Evolutionary conservation across 345 rosid species (phyloP), one percentile per base, ranked within the genome.

Genomic region (Salix koriyanagi): DNA sequence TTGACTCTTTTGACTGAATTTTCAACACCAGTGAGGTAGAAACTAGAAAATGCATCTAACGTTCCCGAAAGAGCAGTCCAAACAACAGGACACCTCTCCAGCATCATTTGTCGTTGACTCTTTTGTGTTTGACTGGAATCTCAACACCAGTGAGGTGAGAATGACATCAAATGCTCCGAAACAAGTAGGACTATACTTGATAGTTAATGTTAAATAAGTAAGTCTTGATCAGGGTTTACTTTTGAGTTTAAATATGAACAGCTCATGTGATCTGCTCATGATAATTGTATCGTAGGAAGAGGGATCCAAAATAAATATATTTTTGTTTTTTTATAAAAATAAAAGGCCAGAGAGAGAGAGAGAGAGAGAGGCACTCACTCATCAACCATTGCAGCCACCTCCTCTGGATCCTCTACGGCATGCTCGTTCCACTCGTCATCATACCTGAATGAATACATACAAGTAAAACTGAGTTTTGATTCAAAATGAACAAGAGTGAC

Each of bases 381-480:
- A 79, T 90, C 90, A 75, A 94, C 97, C 90, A 86, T 79, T 6
- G 93, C 83, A 74, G 90, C 94, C 26, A 92, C 75, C 70, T 83
- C 89, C 64, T 89, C 97, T 50, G 96, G 97, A 85, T 91, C 79
- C 30, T 90, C 88, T 26, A 88, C 86, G 0, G 92, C 89, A 77
- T 92, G 91, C 81, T 84, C 86, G 68, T 79, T 87, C 97, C 91
- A 80, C 39, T 79, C 79, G 34, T 79, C 84, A 52, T 82, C 87
- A 8, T 83, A 78, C 84, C 94, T 87, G 86, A 7, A 26, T 87
- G 86, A 7, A 26, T 36, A 11, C 12, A 10, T 14, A 32, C 0
- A 48, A 37, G 6, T 19, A 7, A 44, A n/a, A 28, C 28, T 4
- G 64, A 52, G 4, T 12, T 15, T 73, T 12, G 32, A 52, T 32